These are phyloP conservation scores for Lentinula boryana DNA, from an alignment of 768 basidiomycete genomes.

Conservation along the genomic window DNA sequence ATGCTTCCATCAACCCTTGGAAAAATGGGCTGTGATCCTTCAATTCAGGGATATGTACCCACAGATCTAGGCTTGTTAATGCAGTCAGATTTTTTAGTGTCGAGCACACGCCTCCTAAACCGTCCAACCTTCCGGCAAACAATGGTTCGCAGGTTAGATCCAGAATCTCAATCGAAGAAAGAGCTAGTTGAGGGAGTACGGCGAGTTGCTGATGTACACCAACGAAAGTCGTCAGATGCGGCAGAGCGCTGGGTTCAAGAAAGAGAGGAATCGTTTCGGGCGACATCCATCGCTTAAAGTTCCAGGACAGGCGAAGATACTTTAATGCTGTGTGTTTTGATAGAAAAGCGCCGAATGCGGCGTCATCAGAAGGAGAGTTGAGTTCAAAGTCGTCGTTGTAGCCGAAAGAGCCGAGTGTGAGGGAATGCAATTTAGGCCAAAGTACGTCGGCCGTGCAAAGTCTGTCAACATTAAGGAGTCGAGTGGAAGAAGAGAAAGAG, in stretches of 20 bases:
- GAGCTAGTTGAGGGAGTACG: slow-evolving; percentile 26
- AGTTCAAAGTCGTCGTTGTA: slow-evolving; percentile 40
- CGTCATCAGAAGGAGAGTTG: slow-evolving; percentile 20
- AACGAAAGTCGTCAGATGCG: slow-evolving; percentile 33
- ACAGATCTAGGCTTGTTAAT: slow-evolving; percentile 40
- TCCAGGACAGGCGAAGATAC: slow-evolving; percentile 43
- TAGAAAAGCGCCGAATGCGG: slow-evolving; percentile 30
- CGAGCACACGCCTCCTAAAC: slow-evolving; percentile 27
- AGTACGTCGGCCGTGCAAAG: slow-evolving; percentile 12
- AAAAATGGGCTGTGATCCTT: neutral
- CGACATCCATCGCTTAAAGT: slow-evolving; percentile 44
- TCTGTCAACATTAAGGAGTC: slow-evolving; percentile 37
- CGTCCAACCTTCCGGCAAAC: slow-evolving; percentile 27
- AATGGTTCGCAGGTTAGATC: slow-evolving; percentile 47
- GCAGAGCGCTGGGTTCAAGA: slow-evolving; percentile 24
- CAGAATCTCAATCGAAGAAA: slow-evolving; percentile 28
- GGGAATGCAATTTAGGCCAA: slow-evolving; percentile 34
- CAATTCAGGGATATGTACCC: slow-evolving; percentile 26
- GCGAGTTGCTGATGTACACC: slow-evolving; percentile 44
- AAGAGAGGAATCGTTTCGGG: slow-evolving; percentile 30
- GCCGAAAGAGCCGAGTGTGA: slow-evolving; percentile 46
- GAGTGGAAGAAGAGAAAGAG: slow-evolving; percentile 41
- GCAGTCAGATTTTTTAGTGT: slow-evolving; percentile 28
- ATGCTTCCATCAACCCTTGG: slow-evolving; percentile 23
- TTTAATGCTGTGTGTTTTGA: slow-evolving; percentile 29